phyloP scores from a whole-genome alignment of 2,329 filamentous ascomycete species.

The Mollisia scopiformis region DNA sequence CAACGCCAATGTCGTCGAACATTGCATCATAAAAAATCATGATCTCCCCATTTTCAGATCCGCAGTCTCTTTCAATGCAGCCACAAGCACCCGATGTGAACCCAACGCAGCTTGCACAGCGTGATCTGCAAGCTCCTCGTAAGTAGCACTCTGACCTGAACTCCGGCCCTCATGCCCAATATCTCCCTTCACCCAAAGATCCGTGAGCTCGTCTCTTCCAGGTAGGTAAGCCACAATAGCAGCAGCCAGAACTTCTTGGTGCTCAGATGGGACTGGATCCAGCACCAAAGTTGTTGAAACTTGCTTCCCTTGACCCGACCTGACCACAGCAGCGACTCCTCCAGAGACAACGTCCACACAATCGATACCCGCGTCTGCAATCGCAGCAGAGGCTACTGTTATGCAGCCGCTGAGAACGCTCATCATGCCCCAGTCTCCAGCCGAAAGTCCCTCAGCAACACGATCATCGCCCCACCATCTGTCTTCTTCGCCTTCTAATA shows the following conservation, averaged over 20 bases:
- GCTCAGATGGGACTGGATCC: constrained; percentile 83
- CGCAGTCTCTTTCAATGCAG: constrained; percentile 61
- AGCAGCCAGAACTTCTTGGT: constrained; percentile 75
- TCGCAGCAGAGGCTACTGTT: constrained; percentile 88
- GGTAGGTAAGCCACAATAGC: constrained; percentile 92
- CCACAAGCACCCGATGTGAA: constrained; percentile 60
- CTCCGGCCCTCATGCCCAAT: constrained; percentile 40
- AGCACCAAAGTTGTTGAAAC: constrained; percentile 57
- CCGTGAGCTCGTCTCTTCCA: constrained; percentile 85
- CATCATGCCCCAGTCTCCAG: constrained; percentile 84
- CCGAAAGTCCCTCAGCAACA: constrained; percentile 51
- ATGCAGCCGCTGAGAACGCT: constrained; percentile 90
- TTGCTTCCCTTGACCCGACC: constrained; percentile 35
- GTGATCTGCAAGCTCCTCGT: constrained; percentile 61
- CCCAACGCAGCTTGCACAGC: constrained; percentile 65
- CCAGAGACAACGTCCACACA: constrained; percentile 89
- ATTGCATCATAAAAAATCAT: constrained; percentile 17
- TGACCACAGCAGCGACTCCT: constrained; percentile 82
- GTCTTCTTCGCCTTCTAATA: constrained; percentile 92
- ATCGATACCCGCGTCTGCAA: constrained; percentile 94
- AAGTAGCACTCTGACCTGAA: constrained; percentile 41
- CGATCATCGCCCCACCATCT: constrained; percentile 62
- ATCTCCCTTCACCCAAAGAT: constrained; percentile 90
- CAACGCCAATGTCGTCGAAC: constrained; percentile 12
- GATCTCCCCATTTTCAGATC: constrained; percentile 38